These are phyloP conservation scores for Plasmopara muralis DNA, from an alignment of 352 stramenopile genomes.

Conservation along the genomic window DNA sequence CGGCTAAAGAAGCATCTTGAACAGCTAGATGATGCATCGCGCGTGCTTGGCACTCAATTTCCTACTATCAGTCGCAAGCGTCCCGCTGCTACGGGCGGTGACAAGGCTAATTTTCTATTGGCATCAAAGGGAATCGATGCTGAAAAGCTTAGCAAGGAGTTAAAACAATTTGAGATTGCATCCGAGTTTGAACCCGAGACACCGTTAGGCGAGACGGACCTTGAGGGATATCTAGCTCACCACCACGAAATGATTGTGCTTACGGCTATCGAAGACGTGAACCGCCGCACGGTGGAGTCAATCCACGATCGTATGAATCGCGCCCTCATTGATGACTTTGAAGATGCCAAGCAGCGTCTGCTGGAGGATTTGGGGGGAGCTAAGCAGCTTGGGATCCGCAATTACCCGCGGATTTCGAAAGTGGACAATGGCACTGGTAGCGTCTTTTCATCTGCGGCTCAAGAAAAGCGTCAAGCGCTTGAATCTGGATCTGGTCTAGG, in stretches of 20 bases:
- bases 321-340: conserved; percentile 84
- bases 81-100: conserved; percentile 24
- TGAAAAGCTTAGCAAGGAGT: conserved; percentile 79
- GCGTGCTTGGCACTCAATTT: conserved; percentile 32
- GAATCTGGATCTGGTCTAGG: conserved; percentile 31
- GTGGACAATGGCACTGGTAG: conserved; percentile 30
- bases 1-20: conserved; percentile 74
- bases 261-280: conserved; percentile 85
- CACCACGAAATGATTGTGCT: conserved; percentile 90
- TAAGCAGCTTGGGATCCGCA: conserved; percentile 60
- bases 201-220: conserved; percentile 75
- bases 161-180: conserved; percentile 73
- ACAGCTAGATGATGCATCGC: conserved; percentile 70
- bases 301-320: conserved; percentile 83
- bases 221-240: conserved; percentile 83
- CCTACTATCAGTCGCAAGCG: conserved; percentile 41
- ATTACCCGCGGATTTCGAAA: conserved; percentile 60
- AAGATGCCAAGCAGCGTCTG: conserved; percentile 64
- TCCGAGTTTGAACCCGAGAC: conserved; percentile 73
- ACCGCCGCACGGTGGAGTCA: conserved; percentile 65
- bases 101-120: conserved; percentile 83
- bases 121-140: conserved; percentile 81
- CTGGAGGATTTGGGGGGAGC: conserved; percentile 62
- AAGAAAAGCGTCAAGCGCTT: conserved; percentile 27
- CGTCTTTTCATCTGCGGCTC: conserved; percentile 40